phyloP scores from a whole-genome alignment of 2,329 filamentous ascomycete genomes.

The Venturiaceae sp. region DNA sequence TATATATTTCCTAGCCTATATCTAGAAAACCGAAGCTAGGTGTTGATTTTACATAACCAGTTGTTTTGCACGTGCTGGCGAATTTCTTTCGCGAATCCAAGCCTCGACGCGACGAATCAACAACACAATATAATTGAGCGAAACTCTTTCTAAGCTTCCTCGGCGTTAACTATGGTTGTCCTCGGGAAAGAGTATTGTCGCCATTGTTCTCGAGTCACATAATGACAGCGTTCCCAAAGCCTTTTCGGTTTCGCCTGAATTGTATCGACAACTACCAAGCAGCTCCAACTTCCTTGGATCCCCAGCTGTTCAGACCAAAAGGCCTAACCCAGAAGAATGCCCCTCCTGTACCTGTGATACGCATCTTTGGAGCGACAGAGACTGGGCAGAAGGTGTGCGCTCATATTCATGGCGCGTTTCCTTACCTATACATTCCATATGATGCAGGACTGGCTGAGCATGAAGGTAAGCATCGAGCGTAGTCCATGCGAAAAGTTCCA shows the following conservation, averaged over 20 bases:
- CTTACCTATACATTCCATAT: constrained; percentile 91
- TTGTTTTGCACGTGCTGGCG: no score
- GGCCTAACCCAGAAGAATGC: constrained; percentile 47
- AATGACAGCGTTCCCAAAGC: not conserved
- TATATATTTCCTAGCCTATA: no score
- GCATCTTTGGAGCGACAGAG: constrained; percentile 86
- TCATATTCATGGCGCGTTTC: constrained; percentile 91
- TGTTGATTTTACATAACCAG: no score
- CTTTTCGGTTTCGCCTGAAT: constrained; percentile 83
- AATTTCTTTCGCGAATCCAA: no score
- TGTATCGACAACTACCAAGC: constrained; percentile 94
- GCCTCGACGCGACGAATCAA: no score
- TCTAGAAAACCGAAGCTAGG: no score
- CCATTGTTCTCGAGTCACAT: no score
- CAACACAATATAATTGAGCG: no score
- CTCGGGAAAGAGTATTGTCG: not conserved
- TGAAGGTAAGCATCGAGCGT: constrained; percentile 63
- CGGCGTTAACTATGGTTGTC: not conserved
- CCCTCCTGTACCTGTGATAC: constrained; percentile 73
- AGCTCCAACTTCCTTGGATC: constrained; percentile 69
- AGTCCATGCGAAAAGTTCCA: constrained; percentile 1
- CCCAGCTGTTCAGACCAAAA: constrained; percentile 59
- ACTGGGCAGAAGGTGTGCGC: constrained; percentile 94
- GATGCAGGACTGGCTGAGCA: constrained; percentile 55
- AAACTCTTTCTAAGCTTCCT: no score